Evolutionary conservation across 352 stramenopile species (phyloP).

Genomic region (Globisporangium rhizosaccharum): DNA sequence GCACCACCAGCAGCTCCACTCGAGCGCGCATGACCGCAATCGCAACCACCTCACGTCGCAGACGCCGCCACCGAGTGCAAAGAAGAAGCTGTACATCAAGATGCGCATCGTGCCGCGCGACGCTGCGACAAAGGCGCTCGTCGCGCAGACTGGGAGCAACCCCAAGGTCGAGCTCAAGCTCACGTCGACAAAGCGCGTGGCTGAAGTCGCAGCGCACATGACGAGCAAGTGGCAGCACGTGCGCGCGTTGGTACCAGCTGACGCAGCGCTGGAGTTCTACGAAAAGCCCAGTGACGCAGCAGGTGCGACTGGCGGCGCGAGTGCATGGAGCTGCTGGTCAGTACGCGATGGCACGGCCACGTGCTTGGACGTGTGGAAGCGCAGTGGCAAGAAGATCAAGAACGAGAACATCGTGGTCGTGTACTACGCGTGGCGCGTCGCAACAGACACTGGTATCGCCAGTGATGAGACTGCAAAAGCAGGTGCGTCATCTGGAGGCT

Average conservation of each 20-base stretch:
- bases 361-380: slow-evolving; percentile 72
- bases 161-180: slow-evolving; percentile 81
- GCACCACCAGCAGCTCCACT: slow-evolving; percentile 1
- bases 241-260: slow-evolving; percentile 17
- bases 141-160: slow-evolving; percentile 44
- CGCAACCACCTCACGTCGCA: slow-evolving; percentile 22
- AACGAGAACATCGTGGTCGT: slow-evolving; percentile 72
- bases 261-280: slow-evolving; percentile 45
- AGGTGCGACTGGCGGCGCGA: neutral
- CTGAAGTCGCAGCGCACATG: slow-evolving; percentile 76
- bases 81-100: slow-evolving; percentile 81
- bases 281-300: slow-evolving; percentile 21
- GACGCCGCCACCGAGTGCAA: slow-evolving; percentile 43
- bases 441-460: neutral
- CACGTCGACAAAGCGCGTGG: slow-evolving; percentile 72
- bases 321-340: slow-evolving; percentile 25
- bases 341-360: slow-evolving; percentile 38
- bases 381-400: slow-evolving; percentile 49
- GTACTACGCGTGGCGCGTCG: slow-evolving; percentile 47
- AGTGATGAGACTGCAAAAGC: neutral
- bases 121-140: slow-evolving; percentile 39
- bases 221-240: slow-evolving; percentile 66
- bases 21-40: neutral
- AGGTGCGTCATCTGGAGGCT: neutral
- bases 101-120: slow-evolving; percentile 78